Evolutionary conservation across 176 grass and related monocot species (phyloP).

Genomic region (Calamus simplicifolius): DNA sequence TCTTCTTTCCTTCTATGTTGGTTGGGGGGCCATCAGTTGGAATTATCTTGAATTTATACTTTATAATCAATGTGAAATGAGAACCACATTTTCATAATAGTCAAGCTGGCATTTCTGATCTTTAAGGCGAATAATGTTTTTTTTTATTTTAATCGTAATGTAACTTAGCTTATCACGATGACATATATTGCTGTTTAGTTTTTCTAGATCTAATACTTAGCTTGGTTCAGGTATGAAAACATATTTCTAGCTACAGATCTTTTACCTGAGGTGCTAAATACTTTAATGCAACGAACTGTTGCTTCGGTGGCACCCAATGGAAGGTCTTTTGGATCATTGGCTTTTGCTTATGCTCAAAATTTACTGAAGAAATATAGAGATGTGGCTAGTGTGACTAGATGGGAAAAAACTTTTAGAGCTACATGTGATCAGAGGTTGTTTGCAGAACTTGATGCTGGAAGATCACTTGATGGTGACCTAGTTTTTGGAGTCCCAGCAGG

Average conservation of each 20-base stretch:
- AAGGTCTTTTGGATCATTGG: slow-evolving; percentile 42
- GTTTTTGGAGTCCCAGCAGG: slow-evolving; percentile 41
- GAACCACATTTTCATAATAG: no score
- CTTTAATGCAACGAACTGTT: slow-evolving; percentile 45
- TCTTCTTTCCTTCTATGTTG: no score
- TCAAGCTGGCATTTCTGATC: no score
- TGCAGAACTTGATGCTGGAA: slow-evolving; percentile 82
- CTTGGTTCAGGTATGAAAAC: slow-evolving; percentile 63
- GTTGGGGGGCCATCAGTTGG: no score
- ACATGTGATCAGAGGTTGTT: slow-evolving; percentile 78
- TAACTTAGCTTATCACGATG: no score
- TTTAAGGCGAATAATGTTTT: no score
- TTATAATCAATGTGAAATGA: no score
- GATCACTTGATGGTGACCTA: slow-evolving; percentile 69
- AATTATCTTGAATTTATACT: no score
- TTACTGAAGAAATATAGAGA: slow-evolving; percentile 92
- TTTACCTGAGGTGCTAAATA: slow-evolving; percentile 79
- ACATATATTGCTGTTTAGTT: no score
- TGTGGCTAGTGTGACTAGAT: slow-evolving; percentile 56
- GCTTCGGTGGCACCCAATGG: slow-evolving; percentile 34
- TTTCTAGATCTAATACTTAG: not conserved
- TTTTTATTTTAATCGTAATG: no score
- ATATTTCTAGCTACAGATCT: slow-evolving; percentile 72
- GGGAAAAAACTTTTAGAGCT: slow-evolving; percentile 77
- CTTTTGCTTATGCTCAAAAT: slow-evolving; percentile 78